Evolutionary conservation across 192 early-diverging fungal species (phyloP).

Genomic region (Linnemannia zychae): DNA sequence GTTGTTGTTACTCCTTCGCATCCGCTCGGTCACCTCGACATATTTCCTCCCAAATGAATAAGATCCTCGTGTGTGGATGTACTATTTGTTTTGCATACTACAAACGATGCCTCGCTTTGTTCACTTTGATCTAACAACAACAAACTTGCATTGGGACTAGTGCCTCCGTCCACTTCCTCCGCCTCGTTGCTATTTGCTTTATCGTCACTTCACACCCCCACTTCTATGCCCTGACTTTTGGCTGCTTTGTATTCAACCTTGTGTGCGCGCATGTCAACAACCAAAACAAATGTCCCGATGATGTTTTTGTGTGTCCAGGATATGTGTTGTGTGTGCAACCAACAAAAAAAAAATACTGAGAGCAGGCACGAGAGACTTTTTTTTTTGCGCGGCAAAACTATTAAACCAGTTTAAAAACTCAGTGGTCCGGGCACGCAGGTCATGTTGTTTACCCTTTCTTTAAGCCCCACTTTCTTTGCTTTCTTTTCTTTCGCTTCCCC

Average conservation of each 20-base stretch:
- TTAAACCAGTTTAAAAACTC: constrained; percentile 10
- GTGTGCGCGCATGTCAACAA: not conserved
- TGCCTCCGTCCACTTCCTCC: not conserved
- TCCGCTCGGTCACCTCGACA: not conserved
- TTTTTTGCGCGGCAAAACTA: constrained; percentile 45
- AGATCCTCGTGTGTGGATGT: too few relatives aligned
- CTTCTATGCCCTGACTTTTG: not conserved
- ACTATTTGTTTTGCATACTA: too few relatives aligned
- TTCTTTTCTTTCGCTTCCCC: not conserved
- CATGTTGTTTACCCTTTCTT: not conserved
- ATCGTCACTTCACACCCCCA: not conserved
- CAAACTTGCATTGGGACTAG: not conserved
- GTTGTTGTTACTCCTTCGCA: not conserved
- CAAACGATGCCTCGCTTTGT: too few relatives aligned
- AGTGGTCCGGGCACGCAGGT: not conserved
- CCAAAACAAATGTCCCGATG: not conserved
- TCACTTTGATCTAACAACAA: not conserved
- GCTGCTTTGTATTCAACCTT: not conserved
- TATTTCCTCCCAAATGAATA: not conserved
- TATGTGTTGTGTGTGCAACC: not conserved
- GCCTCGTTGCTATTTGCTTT: not conserved
- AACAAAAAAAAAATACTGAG: not conserved
- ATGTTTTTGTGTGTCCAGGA: not conserved
- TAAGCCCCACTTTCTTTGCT: not conserved
- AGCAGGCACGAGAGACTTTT: not conserved